Percentiles rank a stretch among this genome's conserved stretches.
These are phyloP conservation scores for Tubosaeta sp. DNA, from an alignment of 768 basidiomycete species.

Conservation along the genomic window DNA sequence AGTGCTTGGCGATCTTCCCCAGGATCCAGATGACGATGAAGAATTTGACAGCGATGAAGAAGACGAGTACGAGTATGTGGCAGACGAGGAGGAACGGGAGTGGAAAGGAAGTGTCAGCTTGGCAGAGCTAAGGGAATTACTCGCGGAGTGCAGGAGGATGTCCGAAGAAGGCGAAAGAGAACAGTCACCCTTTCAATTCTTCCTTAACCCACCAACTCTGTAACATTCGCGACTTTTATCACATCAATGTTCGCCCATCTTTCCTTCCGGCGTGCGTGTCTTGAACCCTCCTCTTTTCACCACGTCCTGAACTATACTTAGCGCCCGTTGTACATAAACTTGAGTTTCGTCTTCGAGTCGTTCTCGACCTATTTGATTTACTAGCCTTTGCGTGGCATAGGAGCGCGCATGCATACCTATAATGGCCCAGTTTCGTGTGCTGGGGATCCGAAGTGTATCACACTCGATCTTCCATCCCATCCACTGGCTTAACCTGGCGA, in stretches of 20 bases:
- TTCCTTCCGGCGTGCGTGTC: slow-evolving; percentile 68
- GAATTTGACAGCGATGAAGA: slow-evolving; percentile 34
- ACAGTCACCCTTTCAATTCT: slow-evolving; percentile 20
- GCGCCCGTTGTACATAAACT: slow-evolving; percentile 35
- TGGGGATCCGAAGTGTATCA: slow-evolving; percentile 85
- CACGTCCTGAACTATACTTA: slow-evolving; percentile 53
- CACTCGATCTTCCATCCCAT: slow-evolving; percentile 88
- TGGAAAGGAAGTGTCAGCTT: slow-evolving; percentile 28
- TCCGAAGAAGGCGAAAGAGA: slow-evolving; percentile 30
- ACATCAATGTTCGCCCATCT: slow-evolving; percentile 33
- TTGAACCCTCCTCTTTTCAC: slow-evolving; percentile 66
- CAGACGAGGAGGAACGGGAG: slow-evolving; percentile 32
- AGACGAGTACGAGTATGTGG: slow-evolving; percentile 27
- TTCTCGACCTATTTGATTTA: slow-evolving; percentile 22
- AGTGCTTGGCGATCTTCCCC: slow-evolving; percentile 44
- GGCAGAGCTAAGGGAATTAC: slow-evolving; percentile 47
- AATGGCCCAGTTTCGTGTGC: slow-evolving; percentile 91
- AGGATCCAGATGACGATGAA: slow-evolving; percentile 30
- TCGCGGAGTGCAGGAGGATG: slow-evolving; percentile 55
- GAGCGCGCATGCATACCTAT: slow-evolving; percentile 52
- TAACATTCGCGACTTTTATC: neutral
- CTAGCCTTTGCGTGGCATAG: neutral
- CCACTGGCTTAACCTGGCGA: slow-evolving; percentile 64
- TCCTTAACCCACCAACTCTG: slow-evolving; percentile 5
- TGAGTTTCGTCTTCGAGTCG: slow-evolving; percentile 15